Base-by-base conservation (phyloP, 2,329 filamentous ascomycete species). In the Calonectria ilicicola region DNA sequence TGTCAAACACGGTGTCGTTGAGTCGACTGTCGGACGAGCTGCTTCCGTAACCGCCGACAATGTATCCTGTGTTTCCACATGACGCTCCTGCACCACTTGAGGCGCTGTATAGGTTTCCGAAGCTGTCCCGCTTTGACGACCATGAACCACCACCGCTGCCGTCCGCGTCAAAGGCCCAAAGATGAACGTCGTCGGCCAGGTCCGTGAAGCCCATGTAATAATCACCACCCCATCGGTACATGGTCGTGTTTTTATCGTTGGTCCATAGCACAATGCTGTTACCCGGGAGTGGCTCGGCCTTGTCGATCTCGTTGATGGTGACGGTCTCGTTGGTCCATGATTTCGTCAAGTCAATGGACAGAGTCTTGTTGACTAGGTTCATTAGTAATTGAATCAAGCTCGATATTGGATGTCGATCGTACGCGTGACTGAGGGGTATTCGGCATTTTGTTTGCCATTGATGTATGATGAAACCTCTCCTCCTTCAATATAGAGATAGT, bases 161-260 rank as follows among this genome's bases (percentile, higher is more conserved):
- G 19, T 69, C 60, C 3, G 60, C 35, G 23, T 53, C 27, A 26
- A 69, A 64, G 1, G 47, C 46, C 67, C 67, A 69, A 10, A 69
- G 60, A 8, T 56, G 46, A n/a, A 69, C 60, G n/a, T 69, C 67
- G 3, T 53, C 46, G 19, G 19, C 67, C 8, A 64, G 17, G 15
- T 56, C 58, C 0, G 58, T 47, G 2, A 7, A 27, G 27, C 67
- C 67, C 15, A 26, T 32, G 6, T 9, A 44, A 5, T 40, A 60
- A 17, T 69, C 67, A 23, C 67, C 67, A 9, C 67, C 67, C 67
- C 67, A 69, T 38, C 67, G 46, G n/a, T 69, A 69, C 47, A 69
- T 46, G n/a, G 67, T 69, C 9, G 26, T 42, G 17, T 44, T 46
- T 10, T 51, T 64, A 5, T 49, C 14, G 27, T 62, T 46, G 23